Base-by-base conservation (phyloP, 305 asterid genomes). In the Stenogyne calaminthoides region DNA sequence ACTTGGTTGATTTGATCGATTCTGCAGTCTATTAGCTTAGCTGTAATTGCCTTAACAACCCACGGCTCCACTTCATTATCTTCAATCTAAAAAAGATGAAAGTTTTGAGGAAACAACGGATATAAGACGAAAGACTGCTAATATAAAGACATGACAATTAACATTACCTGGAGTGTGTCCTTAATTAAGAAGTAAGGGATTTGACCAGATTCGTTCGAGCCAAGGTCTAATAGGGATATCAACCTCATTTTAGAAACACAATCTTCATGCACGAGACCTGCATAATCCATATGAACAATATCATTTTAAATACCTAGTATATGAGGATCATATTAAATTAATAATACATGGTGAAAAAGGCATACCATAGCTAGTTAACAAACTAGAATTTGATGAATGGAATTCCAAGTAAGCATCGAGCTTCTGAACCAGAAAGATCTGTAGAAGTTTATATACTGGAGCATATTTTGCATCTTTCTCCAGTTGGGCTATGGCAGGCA, bases 221-320 rank as follows among this genome's bases (percentile, higher is more conserved):
- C 89, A 64, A 91, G 92, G 82, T 91, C 97, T 54, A 88, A 86
- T 75, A 91, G 76, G 16, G 99, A 88, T 78, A 92, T 78, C 83
- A 92, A 79, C 87, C 90, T 90, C 99, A 94, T 94, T 80, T 94
- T 94, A 37, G 85, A 77, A 71, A 92, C 81, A 80, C 90, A 88
- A 51, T 94, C 98, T 73, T 90, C 97, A 75, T 90, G 98, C 72
- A 82, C 89, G 69, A 94, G 92, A 64, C 97, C 99, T 94, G 86
- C 34, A 79, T 15, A 69, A 77, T 16, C 47, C 71, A 73, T 42
- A 40, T 29, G 73, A 74, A 65, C 9, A 65, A 73, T 65, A 63
- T 29, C 64, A 61, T 18, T 16, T 49, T 11, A 49, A 37, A 36
- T 47, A 25, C 56, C 9, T 12, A 66, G 29, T 62, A 54, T 55